Conservation (phyloP, 202 grass and related monocot genomes). For the Schoenoplectus tabernaemontani region DNA sequence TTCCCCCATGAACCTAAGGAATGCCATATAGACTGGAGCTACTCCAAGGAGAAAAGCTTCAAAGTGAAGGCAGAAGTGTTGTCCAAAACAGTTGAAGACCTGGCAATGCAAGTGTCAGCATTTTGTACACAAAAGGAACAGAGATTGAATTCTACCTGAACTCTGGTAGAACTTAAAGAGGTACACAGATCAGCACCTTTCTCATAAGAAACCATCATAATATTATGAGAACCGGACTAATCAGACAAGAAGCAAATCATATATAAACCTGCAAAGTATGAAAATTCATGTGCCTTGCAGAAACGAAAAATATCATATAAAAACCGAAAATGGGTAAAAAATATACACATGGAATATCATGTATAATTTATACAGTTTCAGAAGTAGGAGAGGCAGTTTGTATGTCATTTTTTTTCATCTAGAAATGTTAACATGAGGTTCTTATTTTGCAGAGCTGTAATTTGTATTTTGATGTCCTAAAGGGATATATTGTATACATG, state of each 20-base stretch:
- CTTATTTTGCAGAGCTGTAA: neutral
- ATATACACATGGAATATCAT: neutral
- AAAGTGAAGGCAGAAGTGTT: constrained; percentile 35
- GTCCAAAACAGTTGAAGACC: constrained; percentile 40
- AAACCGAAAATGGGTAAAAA: neutral
- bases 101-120: neutral
- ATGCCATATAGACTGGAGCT: constrained; percentile 34
- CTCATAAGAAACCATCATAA: neutral
- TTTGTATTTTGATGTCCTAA: neutral
- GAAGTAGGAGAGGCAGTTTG: neutral
- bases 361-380: neutral
- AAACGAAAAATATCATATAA: neutral
- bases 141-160: neutral
- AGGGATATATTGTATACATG: neutral
- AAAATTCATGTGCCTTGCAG: neutral
- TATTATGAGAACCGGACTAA: neutral
- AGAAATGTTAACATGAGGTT: neutral
- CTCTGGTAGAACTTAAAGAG: neutral
- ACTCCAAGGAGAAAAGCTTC: constrained; percentile 33
- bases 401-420: neutral
- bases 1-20: constrained; percentile 35
- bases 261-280: neutral
- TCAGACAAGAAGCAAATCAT: neutral
- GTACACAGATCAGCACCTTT: neutral
- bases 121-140: neutral